These are phyloP conservation scores for Arachis stenosperma DNA, from an alignment of 306 rosid genomes.

Conservation along the genomic window DNA sequence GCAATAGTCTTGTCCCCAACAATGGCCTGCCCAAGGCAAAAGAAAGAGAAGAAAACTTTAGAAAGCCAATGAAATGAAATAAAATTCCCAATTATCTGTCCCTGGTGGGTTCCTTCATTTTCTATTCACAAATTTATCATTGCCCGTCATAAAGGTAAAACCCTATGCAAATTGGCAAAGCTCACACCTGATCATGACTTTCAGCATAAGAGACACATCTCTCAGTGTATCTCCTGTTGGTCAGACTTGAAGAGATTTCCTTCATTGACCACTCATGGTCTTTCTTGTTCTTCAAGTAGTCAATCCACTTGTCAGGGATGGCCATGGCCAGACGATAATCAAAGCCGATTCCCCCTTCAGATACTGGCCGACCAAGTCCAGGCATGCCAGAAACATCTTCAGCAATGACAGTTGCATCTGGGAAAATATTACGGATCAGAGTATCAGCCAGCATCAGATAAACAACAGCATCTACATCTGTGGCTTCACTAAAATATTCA, in stretches of 20 bases:
- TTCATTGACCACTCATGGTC: slow-evolving; percentile 85
- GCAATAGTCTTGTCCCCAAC: slow-evolving; percentile 96
- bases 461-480: slow-evolving; percentile 91
- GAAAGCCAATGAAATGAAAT: slow-evolving; percentile 21
- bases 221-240: slow-evolving; percentile 93
- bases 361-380: slow-evolving; percentile 78
- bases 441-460: slow-evolving; percentile 90
- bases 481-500: slow-evolving; percentile 89
- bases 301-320: slow-evolving; percentile 94
- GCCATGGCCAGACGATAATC: slow-evolving; percentile 95
- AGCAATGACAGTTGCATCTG: slow-evolving; percentile 85
- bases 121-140: slow-evolving; percentile 29
- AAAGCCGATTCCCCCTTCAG: slow-evolving; percentile 84
- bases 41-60: slow-evolving; percentile 12
- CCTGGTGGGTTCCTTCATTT: slow-evolving; percentile 30
- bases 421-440: slow-evolving; percentile 70
- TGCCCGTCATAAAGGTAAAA: slow-evolving; percentile 33
- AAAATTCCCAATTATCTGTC: slow-evolving; percentile 9
- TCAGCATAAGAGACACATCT: slow-evolving; percentile 92
- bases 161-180: slow-evolving; percentile 23
- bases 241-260: slow-evolving; percentile 74
- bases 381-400: slow-evolving; percentile 99
- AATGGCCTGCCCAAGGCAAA: slow-evolving; percentile 65
- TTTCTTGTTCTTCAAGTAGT: slow-evolving; percentile 81
- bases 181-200: slow-evolving; percentile 93